Percentiles rank a stretch among this genome's conserved stretches.
Evolutionary conservation across 108 stramenopile species (phyloP).

Genomic region (Pelagomonas calceolata): DNA sequence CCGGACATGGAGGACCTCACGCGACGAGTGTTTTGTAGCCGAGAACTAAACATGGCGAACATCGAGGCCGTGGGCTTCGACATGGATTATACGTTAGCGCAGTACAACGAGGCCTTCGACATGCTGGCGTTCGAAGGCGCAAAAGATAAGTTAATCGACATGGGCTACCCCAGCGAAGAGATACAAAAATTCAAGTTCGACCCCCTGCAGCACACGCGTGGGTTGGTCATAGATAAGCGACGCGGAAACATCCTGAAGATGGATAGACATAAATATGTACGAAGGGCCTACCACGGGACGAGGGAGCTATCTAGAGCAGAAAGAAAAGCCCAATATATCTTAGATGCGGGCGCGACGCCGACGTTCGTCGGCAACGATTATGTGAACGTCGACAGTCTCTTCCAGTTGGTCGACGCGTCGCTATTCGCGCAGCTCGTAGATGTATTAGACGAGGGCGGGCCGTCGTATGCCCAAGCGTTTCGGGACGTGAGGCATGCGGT

Average conservation of each 20-base stretch:
- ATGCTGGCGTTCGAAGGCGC: conserved; percentile 85
- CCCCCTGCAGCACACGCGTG: conserved; percentile 54
- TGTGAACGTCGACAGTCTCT: conserved; percentile 85
- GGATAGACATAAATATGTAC: conserved; percentile 88
- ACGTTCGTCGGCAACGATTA: conserved; percentile 72
- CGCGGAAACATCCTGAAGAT: conserved; percentile 87
- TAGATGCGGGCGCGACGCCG: conserved; percentile 65
- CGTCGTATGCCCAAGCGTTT: conserved; percentile 67
- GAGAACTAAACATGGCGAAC: conserved; percentile 67
- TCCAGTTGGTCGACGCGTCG: conserved; percentile 59
- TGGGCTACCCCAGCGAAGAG: conserved; percentile 66
- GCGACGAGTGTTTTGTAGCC: conserved; percentile 66
- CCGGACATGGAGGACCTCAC: not conserved
- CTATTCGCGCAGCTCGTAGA: conserved; percentile 72
- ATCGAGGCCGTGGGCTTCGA: conserved; percentile 83
- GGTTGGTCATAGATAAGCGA: conserved; percentile 84
- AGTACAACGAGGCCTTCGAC: conserved; percentile 82
- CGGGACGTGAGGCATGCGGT: conserved; percentile 72
- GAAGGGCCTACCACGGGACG: conserved; percentile 80
- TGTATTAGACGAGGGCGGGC: conserved; percentile 36
- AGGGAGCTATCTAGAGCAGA: conserved; percentile 52
- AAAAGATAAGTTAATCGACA: conserved; percentile 63
- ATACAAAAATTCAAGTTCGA: conserved; percentile 74
- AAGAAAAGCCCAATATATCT: conserved; percentile 58
- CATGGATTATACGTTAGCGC: conserved; percentile 90